Percentiles rank a stretch among this genome's conserved stretches.
Conservation (phyloP, 352 stramenopile genomes). For the Globisporangium rhizosaccharum region DNA sequence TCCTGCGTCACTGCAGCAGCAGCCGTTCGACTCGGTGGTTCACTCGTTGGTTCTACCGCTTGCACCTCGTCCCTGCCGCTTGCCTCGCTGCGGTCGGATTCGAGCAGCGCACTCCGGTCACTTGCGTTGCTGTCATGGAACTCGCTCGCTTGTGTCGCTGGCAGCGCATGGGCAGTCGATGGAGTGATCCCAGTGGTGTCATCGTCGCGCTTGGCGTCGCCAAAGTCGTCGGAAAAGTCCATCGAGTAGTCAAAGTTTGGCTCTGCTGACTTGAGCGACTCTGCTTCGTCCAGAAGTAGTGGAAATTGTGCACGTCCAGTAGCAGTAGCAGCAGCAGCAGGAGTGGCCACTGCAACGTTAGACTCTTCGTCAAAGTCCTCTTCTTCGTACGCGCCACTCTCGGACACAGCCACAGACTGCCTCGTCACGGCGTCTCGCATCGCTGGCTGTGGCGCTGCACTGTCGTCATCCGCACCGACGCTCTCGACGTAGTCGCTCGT, state of each 20-base stretch:
- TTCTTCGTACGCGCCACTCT: conserved; percentile 45
- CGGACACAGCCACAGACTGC: conserved; percentile 17
- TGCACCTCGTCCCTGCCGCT: no score
- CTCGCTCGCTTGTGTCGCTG: background rate
- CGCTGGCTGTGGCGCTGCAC: background rate
- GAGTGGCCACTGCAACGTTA: background rate
- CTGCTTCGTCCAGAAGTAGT: no score
- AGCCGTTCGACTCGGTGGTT: no score
- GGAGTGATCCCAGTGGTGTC: background rate
- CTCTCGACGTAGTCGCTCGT: conserved; percentile 21
- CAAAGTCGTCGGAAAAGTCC: conserved; percentile 57
- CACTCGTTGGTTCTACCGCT: no score
- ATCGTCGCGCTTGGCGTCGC: background rate
- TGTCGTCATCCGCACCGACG: conserved; percentile 1
- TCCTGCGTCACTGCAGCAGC: no score
- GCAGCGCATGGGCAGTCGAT: background rate
- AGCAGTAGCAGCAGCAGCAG: background rate
- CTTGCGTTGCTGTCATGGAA: no score
- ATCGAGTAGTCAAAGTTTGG: conserved; percentile 66
- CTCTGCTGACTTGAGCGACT: conserved; percentile 13
- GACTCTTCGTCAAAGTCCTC: conserved; percentile 56
- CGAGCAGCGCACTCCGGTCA: no score
- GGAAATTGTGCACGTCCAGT: no score
- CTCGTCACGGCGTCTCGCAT: background rate
- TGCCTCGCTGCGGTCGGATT: no score